Base-by-base conservation (phyloP, 2,329 filamentous ascomycete species). In the Venturia oleaginea region DNA sequence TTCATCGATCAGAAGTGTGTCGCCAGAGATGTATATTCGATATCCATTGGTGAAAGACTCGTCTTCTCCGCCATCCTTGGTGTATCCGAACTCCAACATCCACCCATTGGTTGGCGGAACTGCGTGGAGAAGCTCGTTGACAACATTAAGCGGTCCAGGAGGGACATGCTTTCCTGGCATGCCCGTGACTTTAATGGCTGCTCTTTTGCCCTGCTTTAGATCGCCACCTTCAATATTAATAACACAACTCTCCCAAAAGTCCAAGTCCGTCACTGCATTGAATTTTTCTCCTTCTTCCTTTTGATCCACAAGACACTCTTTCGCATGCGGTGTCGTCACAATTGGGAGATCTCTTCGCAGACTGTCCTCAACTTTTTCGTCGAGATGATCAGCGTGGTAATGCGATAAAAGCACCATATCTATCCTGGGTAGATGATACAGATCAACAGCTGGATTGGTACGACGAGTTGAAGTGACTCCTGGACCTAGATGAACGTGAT, bases 101-200 rank as follows among this genome's bases (percentile, higher is more conserved):
- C 85, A 88, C 38, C 86, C 85, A 69, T 87, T 88, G 0, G 83
- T 86, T 2, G 85, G 86, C 4, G 86, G 86, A 4, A 87, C 80
- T 0, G 80, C 81, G 27, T 74, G 69, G n/a, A 81, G 74, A 10
- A 80, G 59, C 34, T 82, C 76, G 69, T 83, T 84, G 19, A 74
- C 77, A 17, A 76, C 72, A 22, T 76, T 68, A 2, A 81, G 69
- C 0, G 75, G 77, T 1, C 76, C 70, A 24, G 75, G 72, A 0
- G 81, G 79, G 5, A 88, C 80, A 70, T 88, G 86, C 69, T 87
- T 86, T 1, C 84, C 86, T 0, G 86, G 86, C 81, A 84, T 86
- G 2, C 77, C 85, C 0, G 83, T 86, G 24, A 87, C 78, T 68
- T 83, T 84, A 51, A 87, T 75, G 7, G 76, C 76, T 0, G 81